Conservation (phyloP, 2,329 filamentous ascomycete genomes). For the Seiridium unicorne region DNA sequence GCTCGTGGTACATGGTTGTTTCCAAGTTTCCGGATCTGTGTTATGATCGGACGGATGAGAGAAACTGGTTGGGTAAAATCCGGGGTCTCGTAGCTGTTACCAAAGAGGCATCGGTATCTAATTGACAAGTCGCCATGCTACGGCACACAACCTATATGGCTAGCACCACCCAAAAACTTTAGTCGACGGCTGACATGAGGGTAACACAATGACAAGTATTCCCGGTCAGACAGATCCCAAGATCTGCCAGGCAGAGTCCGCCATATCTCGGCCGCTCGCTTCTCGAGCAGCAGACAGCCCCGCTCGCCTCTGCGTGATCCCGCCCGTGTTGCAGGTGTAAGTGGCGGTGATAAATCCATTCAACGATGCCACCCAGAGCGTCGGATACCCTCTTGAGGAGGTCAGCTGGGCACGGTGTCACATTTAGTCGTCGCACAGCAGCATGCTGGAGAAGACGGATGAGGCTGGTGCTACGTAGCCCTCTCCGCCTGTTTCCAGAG, state of each 20-base stretch:
- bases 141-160: slow-evolving; percentile 5
- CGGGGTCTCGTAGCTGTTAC: neutral
- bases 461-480: slow-evolving; percentile 1
- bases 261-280: slow-evolving; percentile 7
- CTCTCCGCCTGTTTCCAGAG: neutral
- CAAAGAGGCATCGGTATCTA: neutral
- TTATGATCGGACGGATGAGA: slow-evolving; percentile 8
- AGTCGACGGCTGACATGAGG: slow-evolving; percentile 7
- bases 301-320: slow-evolving; percentile 1
- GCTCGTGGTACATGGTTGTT: slow-evolving; percentile 3
- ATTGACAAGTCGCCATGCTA: slow-evolving; percentile 8
- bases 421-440: slow-evolving; percentile 3
- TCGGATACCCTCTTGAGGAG: neutral
- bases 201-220: neutral
- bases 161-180: neutral
- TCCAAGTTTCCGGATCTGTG: slow-evolving; percentile 12
- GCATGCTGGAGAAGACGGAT: slow-evolving; percentile 6
- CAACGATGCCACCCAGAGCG: slow-evolving; percentile 1
- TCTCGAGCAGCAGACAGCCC: neutral
- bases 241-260: neutral
- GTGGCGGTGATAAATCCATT: neutral
- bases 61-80: slow-evolving; percentile 9
- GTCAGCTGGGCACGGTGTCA: neutral
- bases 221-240: neutral
- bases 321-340: neutral